phyloP scores from a whole-genome alignment of 2,329 filamentous ascomycete species.

The Scedosporium dehoogii region DNA sequence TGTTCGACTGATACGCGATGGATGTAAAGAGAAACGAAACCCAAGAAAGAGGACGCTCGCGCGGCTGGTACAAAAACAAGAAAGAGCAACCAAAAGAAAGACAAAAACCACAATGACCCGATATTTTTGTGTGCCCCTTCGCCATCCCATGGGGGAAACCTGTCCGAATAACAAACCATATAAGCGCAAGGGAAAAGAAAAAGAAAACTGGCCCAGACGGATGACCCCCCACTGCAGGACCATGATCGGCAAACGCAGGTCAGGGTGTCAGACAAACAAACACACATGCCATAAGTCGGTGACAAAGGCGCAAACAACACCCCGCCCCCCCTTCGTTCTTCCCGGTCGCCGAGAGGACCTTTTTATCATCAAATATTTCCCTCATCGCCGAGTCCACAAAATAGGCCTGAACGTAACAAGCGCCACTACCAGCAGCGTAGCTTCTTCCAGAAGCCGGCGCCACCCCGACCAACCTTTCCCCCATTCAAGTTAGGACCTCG shows the following conservation, averaged over 20 bases:
- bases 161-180: background rate
- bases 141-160: background rate
- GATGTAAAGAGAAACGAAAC: background rate
- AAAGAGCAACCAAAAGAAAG: background rate
- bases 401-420: no score
- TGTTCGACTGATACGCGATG: no score
- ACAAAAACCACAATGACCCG: background rate
- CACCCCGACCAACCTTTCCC: constrained; percentile 28
- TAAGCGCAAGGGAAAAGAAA: background rate
- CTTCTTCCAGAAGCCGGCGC: constrained; percentile 2
- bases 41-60: background rate
- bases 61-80: background rate
- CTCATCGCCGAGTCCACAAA: no score
- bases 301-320: no score
- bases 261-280: no score
- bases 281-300: no score
- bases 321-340: no score
- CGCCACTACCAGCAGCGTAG: constrained; percentile 3
- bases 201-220: no score
- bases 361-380: no score
- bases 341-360: no score
- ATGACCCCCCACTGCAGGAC: no score
- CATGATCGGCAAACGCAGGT: no score
- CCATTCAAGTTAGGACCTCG: constrained; percentile 32
- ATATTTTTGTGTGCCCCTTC: background rate